These are phyloP conservation scores for Cercospora sp. DNA, from an alignment of 2,329 filamentous ascomycete species.

Conservation along the genomic window DNA sequence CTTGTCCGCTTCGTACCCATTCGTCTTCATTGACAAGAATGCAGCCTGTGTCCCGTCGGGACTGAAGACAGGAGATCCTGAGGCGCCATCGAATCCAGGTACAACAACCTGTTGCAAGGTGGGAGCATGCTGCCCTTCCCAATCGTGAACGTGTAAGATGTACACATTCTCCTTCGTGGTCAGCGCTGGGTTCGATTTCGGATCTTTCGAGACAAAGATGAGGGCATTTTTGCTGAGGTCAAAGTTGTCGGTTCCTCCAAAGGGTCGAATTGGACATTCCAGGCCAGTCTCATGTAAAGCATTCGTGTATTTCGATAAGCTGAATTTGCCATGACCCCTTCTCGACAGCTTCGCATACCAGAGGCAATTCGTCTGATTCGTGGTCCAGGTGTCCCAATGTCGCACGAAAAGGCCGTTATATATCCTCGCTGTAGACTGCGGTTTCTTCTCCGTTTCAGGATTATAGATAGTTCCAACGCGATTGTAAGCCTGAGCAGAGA, in stretches of 20 bases:
- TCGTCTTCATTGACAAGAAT: constrained; percentile 75
- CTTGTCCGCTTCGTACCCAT: constrained; percentile 80
- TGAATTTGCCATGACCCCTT: constrained; percentile 39
- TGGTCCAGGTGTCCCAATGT: constrained; percentile 61
- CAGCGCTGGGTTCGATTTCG: constrained; percentile 67
- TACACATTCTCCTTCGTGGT: constrained; percentile 84
- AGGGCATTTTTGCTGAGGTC: constrained; percentile 68
- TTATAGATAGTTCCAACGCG: constrained; percentile 63
- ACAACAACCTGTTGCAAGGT: constrained; percentile 58
- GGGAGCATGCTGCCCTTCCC: constrained; percentile 55
- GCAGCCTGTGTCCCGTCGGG: constrained; percentile 68
- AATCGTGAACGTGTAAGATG: constrained; percentile 65
- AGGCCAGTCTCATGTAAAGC: constrained; percentile 61
- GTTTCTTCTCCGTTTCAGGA: constrained; percentile 51
- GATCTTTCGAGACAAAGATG: constrained; percentile 75
- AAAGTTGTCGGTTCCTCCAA: constrained; percentile 79
- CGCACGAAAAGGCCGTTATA: constrained; percentile 56
- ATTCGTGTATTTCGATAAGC: constrained; percentile 58
- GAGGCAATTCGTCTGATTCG: constrained; percentile 67
- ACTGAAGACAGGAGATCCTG: constrained; percentile 69
- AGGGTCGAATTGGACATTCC: constrained; percentile 71
- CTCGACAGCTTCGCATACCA: constrained; percentile 66
- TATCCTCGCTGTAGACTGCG: constrained; percentile 49
- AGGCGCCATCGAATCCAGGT: constrained; percentile 64
- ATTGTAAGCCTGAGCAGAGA: constrained; percentile 64